phyloP scores from a whole-genome alignment of 805 yeast genomes.

The Cephaloascus albidus region DNA sequence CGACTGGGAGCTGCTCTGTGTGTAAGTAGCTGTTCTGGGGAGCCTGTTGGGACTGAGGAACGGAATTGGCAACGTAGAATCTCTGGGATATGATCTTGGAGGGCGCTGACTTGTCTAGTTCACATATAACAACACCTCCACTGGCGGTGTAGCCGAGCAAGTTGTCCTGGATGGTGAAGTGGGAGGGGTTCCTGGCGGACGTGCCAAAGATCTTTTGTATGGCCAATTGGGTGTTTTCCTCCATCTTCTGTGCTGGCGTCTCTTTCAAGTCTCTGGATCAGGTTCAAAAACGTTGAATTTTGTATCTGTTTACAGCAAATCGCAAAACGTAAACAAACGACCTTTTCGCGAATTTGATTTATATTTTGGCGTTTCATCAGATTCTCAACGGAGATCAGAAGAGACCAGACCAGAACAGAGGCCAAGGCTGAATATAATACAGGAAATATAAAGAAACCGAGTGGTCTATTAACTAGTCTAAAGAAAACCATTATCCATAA shows the following conservation, averaged over 20 bases:
- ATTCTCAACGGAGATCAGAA: too few species aligned
- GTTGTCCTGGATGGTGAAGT: constrained; percentile 28
- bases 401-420: too few species aligned
- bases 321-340: too few species aligned
- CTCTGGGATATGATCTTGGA: constrained; percentile 22
- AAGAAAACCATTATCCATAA: too few species aligned
- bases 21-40: constrained; percentile 16
- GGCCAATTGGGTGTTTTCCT: not conserved
- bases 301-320: too few species aligned
- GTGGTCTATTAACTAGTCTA: too few species aligned
- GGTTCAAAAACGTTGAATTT: too few species aligned
- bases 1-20: constrained; percentile 3
- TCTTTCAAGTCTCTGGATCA: too few species aligned
- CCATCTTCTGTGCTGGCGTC: not conserved
- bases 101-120: constrained; percentile 12
- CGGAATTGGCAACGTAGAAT: constrained; percentile 41
- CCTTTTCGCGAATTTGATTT: too few species aligned
- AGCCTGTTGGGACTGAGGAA: constrained; percentile 14
- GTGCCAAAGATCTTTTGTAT: constrained; percentile 31
- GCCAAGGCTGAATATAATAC: too few species aligned
- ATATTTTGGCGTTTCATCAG: too few species aligned
- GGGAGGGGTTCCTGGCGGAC: constrained; percentile 31
- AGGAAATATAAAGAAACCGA: too few species aligned
- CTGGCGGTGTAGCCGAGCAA: constrained; percentile 46
- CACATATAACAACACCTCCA: constrained; percentile 49